phyloP scores from a whole-genome alignment of 352 stramenopile species.

The Globisporangium orthogonon region DNA sequence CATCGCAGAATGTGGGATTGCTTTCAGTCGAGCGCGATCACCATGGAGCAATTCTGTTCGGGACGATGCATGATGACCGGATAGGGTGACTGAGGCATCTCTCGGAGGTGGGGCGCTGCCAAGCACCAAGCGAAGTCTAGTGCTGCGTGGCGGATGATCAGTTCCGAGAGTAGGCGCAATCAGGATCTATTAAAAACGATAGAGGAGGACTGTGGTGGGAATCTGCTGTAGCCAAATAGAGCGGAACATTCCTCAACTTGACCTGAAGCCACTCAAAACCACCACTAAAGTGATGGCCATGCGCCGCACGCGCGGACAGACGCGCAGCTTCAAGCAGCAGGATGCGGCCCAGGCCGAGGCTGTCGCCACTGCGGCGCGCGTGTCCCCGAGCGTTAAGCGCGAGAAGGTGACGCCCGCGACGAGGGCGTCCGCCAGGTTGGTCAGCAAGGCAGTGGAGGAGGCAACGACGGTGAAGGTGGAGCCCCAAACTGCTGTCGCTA shows the following conservation, averaged over 20 bases:
- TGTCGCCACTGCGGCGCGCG: background rate
- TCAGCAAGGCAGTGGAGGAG: background rate
- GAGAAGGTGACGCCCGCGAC: background rate
- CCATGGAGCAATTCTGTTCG: too few species aligned
- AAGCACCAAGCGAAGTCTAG: too few species aligned
- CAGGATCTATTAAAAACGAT: too few species aligned
- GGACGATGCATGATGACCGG: too few species aligned
- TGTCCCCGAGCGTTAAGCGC: background rate
- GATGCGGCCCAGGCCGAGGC: background rate
- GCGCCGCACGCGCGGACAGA: conserved; percentile 10
- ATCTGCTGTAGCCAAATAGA: background rate
- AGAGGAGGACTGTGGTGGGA: background rate
- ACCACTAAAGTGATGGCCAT: conserved; percentile 1
- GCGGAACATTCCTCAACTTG: background rate
- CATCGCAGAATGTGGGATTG: too few species aligned
- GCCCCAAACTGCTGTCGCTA: conserved; percentile 11
- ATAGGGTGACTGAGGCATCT: too few species aligned
- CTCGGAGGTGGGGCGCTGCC: too few species aligned
- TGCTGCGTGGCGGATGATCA: too few species aligned
- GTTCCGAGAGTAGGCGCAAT: too few species aligned
- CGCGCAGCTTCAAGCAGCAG: conserved; percentile 8
- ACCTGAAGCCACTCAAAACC: conserved; percentile 1
- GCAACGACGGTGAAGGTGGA: conserved; percentile 2
- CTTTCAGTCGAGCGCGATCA: too few species aligned
- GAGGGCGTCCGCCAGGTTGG: background rate